Percentiles rank a stretch among this genome's conserved stretches.
These are phyloP conservation scores for Nitzschia inconspicua DNA, from an alignment of 108 stramenopile species.

Conservation along the genomic window DNA sequence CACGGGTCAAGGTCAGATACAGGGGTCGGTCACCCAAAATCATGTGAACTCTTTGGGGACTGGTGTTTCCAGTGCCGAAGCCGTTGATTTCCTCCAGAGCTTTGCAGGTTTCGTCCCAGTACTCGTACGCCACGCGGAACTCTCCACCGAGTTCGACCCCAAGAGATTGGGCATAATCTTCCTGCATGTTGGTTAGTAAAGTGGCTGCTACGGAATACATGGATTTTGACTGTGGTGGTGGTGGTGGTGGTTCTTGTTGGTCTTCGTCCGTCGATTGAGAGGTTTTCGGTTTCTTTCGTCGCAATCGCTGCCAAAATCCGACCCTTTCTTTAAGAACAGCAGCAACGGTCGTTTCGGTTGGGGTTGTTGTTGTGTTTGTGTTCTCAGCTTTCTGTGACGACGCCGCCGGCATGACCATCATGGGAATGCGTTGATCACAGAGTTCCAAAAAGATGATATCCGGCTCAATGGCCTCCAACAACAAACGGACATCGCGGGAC, in stretches of 20 bases:
- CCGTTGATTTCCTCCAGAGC: too few relatives aligned
- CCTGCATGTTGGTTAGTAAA: constrained; percentile 67
- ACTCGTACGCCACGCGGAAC: constrained; percentile 63
- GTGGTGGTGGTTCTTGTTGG: constrained; percentile 20
- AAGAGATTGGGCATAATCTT: constrained; percentile 72
- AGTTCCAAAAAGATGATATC: constrained; percentile 76
- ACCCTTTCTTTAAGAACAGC: constrained; percentile 4
- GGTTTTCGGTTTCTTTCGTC: neutral
- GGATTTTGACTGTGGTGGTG: constrained; percentile 9
- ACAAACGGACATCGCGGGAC: constrained; percentile 52
- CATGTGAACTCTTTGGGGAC: constrained; percentile 27
- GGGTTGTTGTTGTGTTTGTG: neutral
- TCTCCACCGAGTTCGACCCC: constrained; percentile 84
- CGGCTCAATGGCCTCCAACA: constrained; percentile 64
- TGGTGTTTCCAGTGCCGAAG: neutral
- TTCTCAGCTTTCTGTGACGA: neutral
- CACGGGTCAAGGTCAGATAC: constrained; percentile 57
- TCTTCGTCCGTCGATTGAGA: constrained; percentile 4
- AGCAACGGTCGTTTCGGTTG: neutral
- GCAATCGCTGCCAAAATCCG: neutral
- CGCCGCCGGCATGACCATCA: constrained; percentile 33
- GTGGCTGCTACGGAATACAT: constrained; percentile 23
- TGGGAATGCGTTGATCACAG: constrained; percentile 67
- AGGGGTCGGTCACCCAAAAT: constrained; percentile 83
- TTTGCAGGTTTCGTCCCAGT: constrained; percentile 34